Evolutionary conservation across 306 rosid species (phyloP).

Genomic region (Calophaca sinica): DNA sequence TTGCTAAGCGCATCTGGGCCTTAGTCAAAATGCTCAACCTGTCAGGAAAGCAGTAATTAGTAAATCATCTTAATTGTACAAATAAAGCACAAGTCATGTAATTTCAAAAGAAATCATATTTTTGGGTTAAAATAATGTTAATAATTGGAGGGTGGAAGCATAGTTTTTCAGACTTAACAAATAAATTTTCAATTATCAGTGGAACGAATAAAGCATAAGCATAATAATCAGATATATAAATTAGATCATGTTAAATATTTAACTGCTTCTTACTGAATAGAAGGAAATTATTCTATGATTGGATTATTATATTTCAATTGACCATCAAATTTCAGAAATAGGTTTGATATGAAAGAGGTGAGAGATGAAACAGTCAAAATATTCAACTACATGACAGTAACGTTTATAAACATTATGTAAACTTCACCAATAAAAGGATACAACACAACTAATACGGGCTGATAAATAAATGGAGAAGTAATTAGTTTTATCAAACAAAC

Average conservation of each 20-base stretch:
- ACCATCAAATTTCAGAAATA: too few relatives aligned
- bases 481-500: not conserved
- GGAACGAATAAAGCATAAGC: too few relatives aligned
- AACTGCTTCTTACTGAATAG: too few relatives aligned
- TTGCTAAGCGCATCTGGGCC: conserved; percentile 87
- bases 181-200: too few relatives aligned
- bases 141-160: not conserved
- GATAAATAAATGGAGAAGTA: conserved; percentile 18
- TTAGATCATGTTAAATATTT: too few relatives aligned
- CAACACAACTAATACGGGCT: not conserved
- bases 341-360: not conserved
- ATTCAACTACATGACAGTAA: conserved; percentile 5
- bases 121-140: not conserved
- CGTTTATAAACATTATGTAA: conserved; percentile 1
- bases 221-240: too few relatives aligned
- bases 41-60: conserved; percentile 48
- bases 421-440: not conserved
- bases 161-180: conserved; percentile 15
- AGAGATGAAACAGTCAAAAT: not conserved
- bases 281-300: too few relatives aligned
- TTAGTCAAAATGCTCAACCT: conserved; percentile 82
- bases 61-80: conserved; percentile 31
- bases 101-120: not conserved
- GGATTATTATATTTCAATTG: too few relatives aligned
- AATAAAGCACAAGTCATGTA: conserved; percentile 23